Conservation (phyloP, 2,329 filamentous ascomycete genomes). For the Helicocarpus griseus region DNA sequence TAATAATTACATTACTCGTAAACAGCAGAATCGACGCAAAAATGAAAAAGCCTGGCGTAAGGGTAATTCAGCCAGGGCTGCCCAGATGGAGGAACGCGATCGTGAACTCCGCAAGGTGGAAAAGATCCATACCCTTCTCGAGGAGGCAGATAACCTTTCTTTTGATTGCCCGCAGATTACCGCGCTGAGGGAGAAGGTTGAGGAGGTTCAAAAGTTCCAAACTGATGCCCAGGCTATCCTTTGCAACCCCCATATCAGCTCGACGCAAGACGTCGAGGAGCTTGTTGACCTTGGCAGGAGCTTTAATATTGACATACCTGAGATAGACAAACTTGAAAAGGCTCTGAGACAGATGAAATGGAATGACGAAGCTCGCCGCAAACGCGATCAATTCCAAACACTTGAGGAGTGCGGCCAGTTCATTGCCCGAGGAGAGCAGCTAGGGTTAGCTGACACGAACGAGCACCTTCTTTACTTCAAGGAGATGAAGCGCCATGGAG, state of each 20-base stretch:
- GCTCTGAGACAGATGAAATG: conserved; percentile 79
- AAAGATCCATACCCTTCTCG: conserved; percentile 76
- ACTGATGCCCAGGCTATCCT: conserved; percentile 62
- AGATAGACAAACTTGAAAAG: conserved; percentile 71
- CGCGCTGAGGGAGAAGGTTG: conserved; percentile 73
- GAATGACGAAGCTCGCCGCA: conserved; percentile 67
- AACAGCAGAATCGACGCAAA: conserved; percentile 94
- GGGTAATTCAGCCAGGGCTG: conserved; percentile 57
- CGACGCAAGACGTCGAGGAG: conserved; percentile 71
- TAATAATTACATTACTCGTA: conserved; percentile 89
- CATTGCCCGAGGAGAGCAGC: conserved; percentile 64
- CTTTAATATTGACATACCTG: conserved; percentile 85
- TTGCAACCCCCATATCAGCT: conserved; percentile 52
- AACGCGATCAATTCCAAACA: conserved; percentile 56
- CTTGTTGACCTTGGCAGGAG: conserved; percentile 79
- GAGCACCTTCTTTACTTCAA: conserved; percentile 67
- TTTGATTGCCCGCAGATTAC: conserved; percentile 91
- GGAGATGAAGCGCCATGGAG: conserved; percentile 65
- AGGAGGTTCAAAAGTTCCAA: conserved; percentile 77
- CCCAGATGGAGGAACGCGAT: conserved; percentile 74
- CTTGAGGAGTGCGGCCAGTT: conserved; percentile 71
- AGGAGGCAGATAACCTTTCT: conserved; percentile 73
- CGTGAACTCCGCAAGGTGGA: conserved; percentile 79
- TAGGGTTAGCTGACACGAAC: conserved; percentile 71
- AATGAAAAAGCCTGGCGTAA: conserved; percentile 81